phyloP scores from a whole-genome alignment of 2,329 filamentous ascomycete genomes.

The Hypoxylon sp. region DNA sequence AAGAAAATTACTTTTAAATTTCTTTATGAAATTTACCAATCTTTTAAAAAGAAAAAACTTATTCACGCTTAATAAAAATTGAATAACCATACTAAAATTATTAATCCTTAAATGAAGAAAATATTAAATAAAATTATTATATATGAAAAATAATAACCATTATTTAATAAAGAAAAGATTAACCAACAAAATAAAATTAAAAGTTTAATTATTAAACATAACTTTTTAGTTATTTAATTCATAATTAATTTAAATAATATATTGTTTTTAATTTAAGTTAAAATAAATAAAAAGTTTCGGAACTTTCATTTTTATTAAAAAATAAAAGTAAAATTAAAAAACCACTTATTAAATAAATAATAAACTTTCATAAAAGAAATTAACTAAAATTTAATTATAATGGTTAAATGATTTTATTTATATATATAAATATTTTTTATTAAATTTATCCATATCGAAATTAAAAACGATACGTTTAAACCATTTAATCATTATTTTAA shows the following conservation, averaged over 20 bases:
- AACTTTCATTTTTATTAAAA: neutral
- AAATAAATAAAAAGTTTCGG: neutral
- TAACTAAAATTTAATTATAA: conserved; percentile 1
- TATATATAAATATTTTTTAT: conserved; percentile 3
- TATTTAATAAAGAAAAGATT: conserved; percentile 8
- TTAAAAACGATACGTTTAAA: neutral
- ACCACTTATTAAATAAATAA: neutral
- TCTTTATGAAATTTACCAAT: neutral
- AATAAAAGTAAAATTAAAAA: no score
- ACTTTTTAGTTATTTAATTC: neutral
- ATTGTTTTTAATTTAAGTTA: neutral
- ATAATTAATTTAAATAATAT: conserved; percentile 7
- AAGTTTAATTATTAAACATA: conserved; percentile 4
- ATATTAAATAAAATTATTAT: neutral
- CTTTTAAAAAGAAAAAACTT: neutral
- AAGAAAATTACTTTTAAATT: neutral
- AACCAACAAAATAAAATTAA: conserved; percentile 1
- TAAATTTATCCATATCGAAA: neutral
- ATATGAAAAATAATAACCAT: no score
- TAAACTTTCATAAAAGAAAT: neutral
- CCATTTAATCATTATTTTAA: neutral
- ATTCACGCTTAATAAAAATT: neutral
- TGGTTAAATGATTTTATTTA: no score
- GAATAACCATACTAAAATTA: neutral
- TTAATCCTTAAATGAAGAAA: neutral